phyloP scores from a whole-genome alignment of 805 yeast genomes.

The Barnettozyma wickerhamii region DNA sequence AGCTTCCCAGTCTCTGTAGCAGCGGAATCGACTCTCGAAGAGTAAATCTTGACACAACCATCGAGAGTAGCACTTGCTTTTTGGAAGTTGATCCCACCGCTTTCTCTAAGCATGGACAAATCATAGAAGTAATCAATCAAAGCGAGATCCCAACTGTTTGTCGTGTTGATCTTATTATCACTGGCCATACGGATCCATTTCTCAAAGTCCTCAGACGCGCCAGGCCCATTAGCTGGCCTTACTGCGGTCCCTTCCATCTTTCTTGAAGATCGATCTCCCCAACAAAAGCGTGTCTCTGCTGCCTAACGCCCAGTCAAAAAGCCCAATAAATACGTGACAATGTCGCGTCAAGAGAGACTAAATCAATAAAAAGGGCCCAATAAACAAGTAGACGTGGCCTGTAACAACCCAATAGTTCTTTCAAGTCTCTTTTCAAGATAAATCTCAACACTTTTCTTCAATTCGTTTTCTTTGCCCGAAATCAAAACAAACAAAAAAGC shows the following conservation, averaged over 20 bases:
- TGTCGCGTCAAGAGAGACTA: too few relatives aligned
- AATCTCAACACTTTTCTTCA: background rate
- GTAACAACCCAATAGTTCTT: too few relatives aligned
- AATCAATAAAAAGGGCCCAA: too few relatives aligned
- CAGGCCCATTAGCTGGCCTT: constrained; percentile 7
- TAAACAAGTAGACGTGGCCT: too few relatives aligned
- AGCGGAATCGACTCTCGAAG: constrained; percentile 87
- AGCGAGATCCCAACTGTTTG: constrained; percentile 88
- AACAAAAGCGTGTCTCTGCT: too few relatives aligned
- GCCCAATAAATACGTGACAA: too few relatives aligned
- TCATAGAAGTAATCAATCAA: constrained; percentile 90
- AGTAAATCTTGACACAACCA: constrained; percentile 91
- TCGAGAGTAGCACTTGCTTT: constrained; percentile 88
- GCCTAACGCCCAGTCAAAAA: too few relatives aligned
- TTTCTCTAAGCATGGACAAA: constrained; percentile 68
- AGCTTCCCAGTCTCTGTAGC: constrained; percentile 86
- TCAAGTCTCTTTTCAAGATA: too few relatives aligned
- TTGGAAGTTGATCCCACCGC: constrained; percentile 77
- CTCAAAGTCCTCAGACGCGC: constrained; percentile 41
- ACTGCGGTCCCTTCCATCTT: background rate
- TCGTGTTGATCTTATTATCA: constrained; percentile 76
- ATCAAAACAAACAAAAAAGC: constrained; percentile 6
- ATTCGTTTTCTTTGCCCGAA: constrained; percentile 2
- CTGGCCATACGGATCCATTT: constrained; percentile 82
- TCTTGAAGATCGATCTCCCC: too few relatives aligned